Evolutionary conservation across 495 filamentous ascomycete genomes (phyloP).

Genomic region (Hypoxylon fuscum): DNA sequence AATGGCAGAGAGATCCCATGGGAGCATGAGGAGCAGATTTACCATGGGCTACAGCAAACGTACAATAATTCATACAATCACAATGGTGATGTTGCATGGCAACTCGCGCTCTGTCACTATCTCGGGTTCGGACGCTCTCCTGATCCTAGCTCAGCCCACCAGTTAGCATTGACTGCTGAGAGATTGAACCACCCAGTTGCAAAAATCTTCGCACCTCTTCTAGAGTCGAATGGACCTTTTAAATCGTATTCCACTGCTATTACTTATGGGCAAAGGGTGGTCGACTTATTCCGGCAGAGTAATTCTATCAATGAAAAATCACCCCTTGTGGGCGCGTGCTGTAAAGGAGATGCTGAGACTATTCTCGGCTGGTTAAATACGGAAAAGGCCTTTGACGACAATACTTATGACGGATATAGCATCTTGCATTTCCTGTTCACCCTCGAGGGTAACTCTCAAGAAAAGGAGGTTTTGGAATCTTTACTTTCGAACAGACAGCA

Average conservation of each 20-base stretch:
- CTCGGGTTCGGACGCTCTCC: slow-evolving; percentile 40
- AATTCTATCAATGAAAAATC: slow-evolving; percentile 2
- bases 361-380: slow-evolving; percentile 11
- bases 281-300: slow-evolving; percentile 6
- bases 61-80: slow-evolving; percentile 20
- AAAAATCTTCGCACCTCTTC: slow-evolving; percentile 27
- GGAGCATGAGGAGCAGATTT: slow-evolving; percentile 44
- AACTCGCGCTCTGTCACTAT: slow-evolving; percentile 41
- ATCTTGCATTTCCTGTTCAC: slow-evolving; percentile 37
- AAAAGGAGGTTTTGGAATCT: slow-evolving; percentile 1
- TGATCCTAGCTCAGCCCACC: slow-evolving; percentile 27
- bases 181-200: slow-evolving; percentile 33
- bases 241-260: not conserved
- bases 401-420: slow-evolving; percentile 3
- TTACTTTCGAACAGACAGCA: not conserved
- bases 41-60: slow-evolving; percentile 32
- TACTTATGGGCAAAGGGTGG: slow-evolving; percentile 9
- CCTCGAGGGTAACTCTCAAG: slow-evolving; percentile 20
- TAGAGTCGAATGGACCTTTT: slow-evolving; percentile 5
- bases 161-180: slow-evolving; percentile 35
- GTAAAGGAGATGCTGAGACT: slow-evolving; percentile 15
- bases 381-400: not conserved
- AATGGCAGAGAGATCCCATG: slow-evolving; percentile 41
- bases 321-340: slow-evolving; percentile 22
- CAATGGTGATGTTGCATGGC: slow-evolving; percentile 36